Evolutionary conservation across 192 early-diverging fungal species (phyloP), one percentile per base, ranked within the genome.

Genomic region (Podila verticillata): DNA sequence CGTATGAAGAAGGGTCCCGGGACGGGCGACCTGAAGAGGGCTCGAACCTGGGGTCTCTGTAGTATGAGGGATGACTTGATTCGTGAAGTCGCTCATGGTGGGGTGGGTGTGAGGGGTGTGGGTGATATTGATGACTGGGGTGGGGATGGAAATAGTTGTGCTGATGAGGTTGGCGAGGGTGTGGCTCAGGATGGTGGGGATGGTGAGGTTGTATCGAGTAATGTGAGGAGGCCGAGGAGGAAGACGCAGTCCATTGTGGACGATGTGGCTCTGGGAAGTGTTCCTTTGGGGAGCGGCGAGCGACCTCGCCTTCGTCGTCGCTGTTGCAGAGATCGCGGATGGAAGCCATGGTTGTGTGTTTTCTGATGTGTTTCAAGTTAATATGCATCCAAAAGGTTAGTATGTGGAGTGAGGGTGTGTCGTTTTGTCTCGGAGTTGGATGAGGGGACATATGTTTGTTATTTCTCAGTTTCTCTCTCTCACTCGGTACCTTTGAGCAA

Each of bases 281-380:
- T 26, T 60, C 58, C 22, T 32, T 20, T 19, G 58, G 17, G 13
- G 58, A 30, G 24, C 6, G 20, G 12, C 30, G 58, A 7, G 0
- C 7, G 7, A 6, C 15, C 1, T 57, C 61, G 20, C 66, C 61
- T 22, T 67, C 51, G 13, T 65, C 51, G 24, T 65, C 74, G 13
- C 66, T 66, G 47, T 69, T 69, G 62, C 74, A 75, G 60, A 75
- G 74, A n/a, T 75, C 74, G 31, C 66, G 74, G 62, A 75, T 75
- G 17, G 74, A 75, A n/a, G 74, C 49, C 74, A 75, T 75, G 3
- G 7, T 44, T 8, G 4, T 44, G 17, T 13, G 39, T 44, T 15
- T 44, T 44, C 4, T 44, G 39, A 1, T 15, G 1, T 44, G 39
- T 44, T 44, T 44, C 15, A 44, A 44, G 39, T 44, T 17, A 44